Base-by-base conservation (phyloP, 2,329 filamentous ascomycete species). In the Tolypocladium pustulatum region DNA sequence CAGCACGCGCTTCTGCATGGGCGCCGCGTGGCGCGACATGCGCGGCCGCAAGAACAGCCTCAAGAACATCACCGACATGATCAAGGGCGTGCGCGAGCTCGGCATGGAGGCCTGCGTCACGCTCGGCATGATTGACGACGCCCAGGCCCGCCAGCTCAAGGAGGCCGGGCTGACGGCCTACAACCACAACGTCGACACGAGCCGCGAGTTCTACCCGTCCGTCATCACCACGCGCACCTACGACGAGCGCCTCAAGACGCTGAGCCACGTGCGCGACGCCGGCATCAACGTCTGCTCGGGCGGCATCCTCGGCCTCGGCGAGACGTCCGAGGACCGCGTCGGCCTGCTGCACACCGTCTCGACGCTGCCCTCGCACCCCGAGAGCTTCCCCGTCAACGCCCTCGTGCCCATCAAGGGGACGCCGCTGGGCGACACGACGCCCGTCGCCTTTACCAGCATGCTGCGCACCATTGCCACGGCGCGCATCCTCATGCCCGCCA, bases 51-150 rank as follows among this genome's bases (percentile, higher is more conserved):
- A 92, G 75, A 90, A 88, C 52, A 87, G 85, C 63, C 76, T 96
- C 57, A 86, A 86, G 73, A 94, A 94, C 72, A 87, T 96, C 72
- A 89, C 89, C 68, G 84, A 83, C 57, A 96, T 96, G 91, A 85
- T 96, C 4, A 80, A 84, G 58, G 91, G 91, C 1, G 90, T 96
- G 25, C 81, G 87, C 32, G 87, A 75, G 0, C 81, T 96, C 81
- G 89, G 87, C 54, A 93, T 96, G 89, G 91, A 96, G 73, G 87
- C 86, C 9, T 96, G 91, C 71, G 91, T 96, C n/a, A 96, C 91
- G 1, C 81, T 96, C 25, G 91, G 91, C 65, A 96, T 96, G 91
- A 91, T 96, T 66, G 90, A 96, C 72, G 81, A 79, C 7, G 78
- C 80, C 64, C 91, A 96, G 77, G 91, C 91, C 34, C 82, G 83